phyloP scores from a whole-genome alignment of 2,329 filamentous ascomycete species.

The Pyricularia grisea region DNA sequence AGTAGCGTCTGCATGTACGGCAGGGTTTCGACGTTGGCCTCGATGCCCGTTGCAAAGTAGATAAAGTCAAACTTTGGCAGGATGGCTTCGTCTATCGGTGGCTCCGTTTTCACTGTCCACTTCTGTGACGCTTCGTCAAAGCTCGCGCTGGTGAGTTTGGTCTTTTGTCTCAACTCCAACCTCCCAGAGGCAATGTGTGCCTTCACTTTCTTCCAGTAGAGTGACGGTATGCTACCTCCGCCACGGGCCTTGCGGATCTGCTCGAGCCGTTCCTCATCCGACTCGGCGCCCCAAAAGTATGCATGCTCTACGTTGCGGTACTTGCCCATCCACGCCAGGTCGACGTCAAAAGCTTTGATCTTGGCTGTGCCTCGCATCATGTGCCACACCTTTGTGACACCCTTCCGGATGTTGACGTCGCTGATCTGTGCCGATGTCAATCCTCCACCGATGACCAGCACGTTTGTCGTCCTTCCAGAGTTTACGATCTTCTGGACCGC shows the following conservation, averaged over 20 bases:
- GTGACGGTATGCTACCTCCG: constrained; percentile 68
- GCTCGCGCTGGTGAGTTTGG: constrained; percentile 38
- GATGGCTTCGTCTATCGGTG: constrained; percentile 20
- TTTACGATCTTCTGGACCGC: constrained; percentile 43
- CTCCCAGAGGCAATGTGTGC: constrained; percentile 42
- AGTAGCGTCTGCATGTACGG: constrained; percentile 53
- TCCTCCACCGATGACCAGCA: constrained; percentile 67
- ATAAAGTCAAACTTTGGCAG: constrained; percentile 4
- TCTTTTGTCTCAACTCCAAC: constrained; percentile 48
- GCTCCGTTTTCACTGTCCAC: constrained; percentile 40
- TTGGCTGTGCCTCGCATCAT: constrained; percentile 48
- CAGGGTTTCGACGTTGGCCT: constrained; percentile 50
- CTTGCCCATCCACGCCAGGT: constrained; percentile 72
- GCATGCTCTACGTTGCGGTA: constrained; percentile 72
- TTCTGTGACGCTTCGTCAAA: constrained; percentile 33
- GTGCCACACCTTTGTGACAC: constrained; percentile 59
- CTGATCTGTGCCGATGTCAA: constrained; percentile 67
- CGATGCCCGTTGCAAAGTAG: constrained; percentile 60
- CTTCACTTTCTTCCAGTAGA: constrained; percentile 58
- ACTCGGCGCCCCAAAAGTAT: constrained; percentile 67
- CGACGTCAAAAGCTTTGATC: constrained; percentile 71
- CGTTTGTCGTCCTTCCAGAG: constrained; percentile 40
- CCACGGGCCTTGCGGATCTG: constrained; percentile 58
- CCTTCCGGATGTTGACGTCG: constrained; percentile 54
- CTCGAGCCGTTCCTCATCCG: constrained; percentile 56